Percentiles rank a stretch among this genome's conserved stretches.
Conservation (phyloP, 805 yeast species). For the Saturnispora mendoncae region DNA sequence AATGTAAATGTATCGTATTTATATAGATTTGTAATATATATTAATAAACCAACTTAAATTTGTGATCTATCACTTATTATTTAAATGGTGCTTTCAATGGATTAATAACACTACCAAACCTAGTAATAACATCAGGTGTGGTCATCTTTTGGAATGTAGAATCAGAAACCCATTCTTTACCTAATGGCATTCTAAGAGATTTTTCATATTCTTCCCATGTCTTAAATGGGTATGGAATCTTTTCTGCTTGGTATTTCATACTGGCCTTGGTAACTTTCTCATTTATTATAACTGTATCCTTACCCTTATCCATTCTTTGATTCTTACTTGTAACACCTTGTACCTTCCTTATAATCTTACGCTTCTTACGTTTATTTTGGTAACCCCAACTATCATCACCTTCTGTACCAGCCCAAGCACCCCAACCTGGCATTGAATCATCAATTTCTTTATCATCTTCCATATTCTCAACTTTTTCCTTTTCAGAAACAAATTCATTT, state of each 20-base stretch:
- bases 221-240: slow-evolving; percentile 95
- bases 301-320: slow-evolving; percentile 67
- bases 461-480: slow-evolving; percentile 51
- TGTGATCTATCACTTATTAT: slow-evolving; percentile 21
- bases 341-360: slow-evolving; percentile 58
- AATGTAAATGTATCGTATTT: too few relatives aligned
- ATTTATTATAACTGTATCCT: slow-evolving; percentile 79
- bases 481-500: slow-evolving; percentile 69
- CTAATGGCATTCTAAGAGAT: slow-evolving; percentile 89
- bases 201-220: slow-evolving; percentile 91
- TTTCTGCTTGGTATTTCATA: slow-evolving; percentile 72
- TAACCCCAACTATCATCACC: slow-evolving; percentile 14
- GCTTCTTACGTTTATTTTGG: slow-evolving; percentile 36
- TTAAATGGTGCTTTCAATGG: slow-evolving; percentile 85
- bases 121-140: slow-evolving; percentile 80
- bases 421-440: slow-evolving; percentile 93
- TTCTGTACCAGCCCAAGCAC: slow-evolving; percentile 80
- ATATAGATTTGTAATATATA: too few relatives aligned
- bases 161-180: slow-evolving; percentile 92
- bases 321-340: slow-evolving; percentile 68
- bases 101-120: slow-evolving; percentile 83
- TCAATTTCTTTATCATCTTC: slow-evolving; percentile 82
- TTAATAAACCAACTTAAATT: background rate
- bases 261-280: slow-evolving; percentile 80
- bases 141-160: slow-evolving; percentile 80